phyloP scores from a whole-genome alignment of 1,139 yeast genomes.

The Sugiyamaella paludigena region DNA sequence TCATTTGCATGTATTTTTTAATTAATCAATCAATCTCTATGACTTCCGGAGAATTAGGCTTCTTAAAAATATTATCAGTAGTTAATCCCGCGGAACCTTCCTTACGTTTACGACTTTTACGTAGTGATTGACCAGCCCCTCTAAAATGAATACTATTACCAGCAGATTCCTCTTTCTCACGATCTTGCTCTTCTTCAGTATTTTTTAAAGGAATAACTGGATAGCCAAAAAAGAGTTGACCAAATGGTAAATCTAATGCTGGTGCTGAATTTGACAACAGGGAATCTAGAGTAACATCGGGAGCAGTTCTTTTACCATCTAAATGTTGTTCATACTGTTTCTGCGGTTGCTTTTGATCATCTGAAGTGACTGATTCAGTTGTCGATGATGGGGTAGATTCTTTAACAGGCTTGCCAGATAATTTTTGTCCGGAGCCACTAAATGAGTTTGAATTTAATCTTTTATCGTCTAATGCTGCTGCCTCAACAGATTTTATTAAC shows the following conservation, averaged over 20 bases:
- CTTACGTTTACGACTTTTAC: slow-evolving; percentile 73
- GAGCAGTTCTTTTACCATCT: slow-evolving; percentile 8
- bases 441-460: slow-evolving; percentile 37
- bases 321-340: no score
- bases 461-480: not conserved
- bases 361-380: not conserved
- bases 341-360: slow-evolving; percentile 19
- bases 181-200: slow-evolving; percentile 43
- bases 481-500: slow-evolving; percentile 30
- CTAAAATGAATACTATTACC: slow-evolving; percentile 38
- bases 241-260: slow-evolving; percentile 71
- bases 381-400: slow-evolving; percentile 10
- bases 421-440: slow-evolving; percentile 65
- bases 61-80: slow-evolving; percentile 41
- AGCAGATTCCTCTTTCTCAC: slow-evolving; percentile 33
- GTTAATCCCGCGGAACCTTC: slow-evolving; percentile 39
- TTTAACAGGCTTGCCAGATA: slow-evolving; percentile 60
- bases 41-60: slow-evolving; percentile 52
- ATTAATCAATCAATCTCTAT: slow-evolving; percentile 65
- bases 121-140: slow-evolving; percentile 47
- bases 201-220: slow-evolving; percentile 74
- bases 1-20: not conserved
- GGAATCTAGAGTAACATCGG: slow-evolving; percentile 46
- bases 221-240: slow-evolving; percentile 90
- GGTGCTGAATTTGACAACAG: slow-evolving; percentile 59